Evolutionary conservation across 306 rosid genomes (phyloP), one percentile per base, ranked within the genome.

Genomic region (Vigna mungo): DNA sequence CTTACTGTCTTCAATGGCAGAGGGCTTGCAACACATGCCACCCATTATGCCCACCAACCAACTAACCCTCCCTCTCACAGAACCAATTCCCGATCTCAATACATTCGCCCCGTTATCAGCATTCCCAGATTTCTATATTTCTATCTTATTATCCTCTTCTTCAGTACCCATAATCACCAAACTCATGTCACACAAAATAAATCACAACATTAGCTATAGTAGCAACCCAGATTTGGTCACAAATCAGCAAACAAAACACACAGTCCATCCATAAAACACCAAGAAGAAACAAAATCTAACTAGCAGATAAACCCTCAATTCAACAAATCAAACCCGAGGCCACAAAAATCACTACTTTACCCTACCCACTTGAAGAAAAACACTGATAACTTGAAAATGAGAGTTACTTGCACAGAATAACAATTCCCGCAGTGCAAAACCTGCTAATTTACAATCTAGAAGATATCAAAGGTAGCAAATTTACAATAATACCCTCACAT

Each of bases 1-100:
- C 84, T 87, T 92, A 84, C 96, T 89, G 69, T 95, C 98, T 84
- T 95, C 98, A 77, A 95, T 92, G 68, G 97, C 97, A 82, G 91
- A 95, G 82, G 98, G 96, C 88, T 90, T 95, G 90, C 97, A 88
- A 72, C 87, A 90, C 74, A 84, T 43, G 84, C 97, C 74, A 86
- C 98, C 98, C 98, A 95, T 95, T 75, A 78, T 84, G 80, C 78
- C 78, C 83, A 34, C 43, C 46, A 61, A 30, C 67, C 41, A 59
- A 84, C 82, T 80, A 73, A 76, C 59, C 10, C 14, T 21, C 72
- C 85, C 85, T 52, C 86, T 86, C 84, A 60, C 80, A 87, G 84
- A 53, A 75, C 81, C 85, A 85, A 77, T 46, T 78, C 71, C 74
- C 60, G 67, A 71, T 86, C 80, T 80, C 90, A 90, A 85, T 80